Conservation (phyloP, 371 early-diverging fungal species). For the Apophysomyces sp. region DNA sequence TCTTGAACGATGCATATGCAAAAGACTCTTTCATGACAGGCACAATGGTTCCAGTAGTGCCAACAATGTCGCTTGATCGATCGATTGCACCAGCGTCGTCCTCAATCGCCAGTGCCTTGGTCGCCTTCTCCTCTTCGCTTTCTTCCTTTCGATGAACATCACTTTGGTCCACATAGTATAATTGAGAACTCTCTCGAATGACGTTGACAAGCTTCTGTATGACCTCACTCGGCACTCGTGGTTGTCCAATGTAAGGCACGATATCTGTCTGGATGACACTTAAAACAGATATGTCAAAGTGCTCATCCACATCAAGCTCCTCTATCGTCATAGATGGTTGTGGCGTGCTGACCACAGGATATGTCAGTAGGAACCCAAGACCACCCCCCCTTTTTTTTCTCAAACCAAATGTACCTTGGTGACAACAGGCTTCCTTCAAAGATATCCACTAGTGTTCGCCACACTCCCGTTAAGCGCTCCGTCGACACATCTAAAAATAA, state of each 20-base stretch:
- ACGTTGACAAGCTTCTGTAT: conserved; percentile 59
- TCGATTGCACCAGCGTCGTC: conserved; percentile 9
- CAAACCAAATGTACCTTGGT: conserved; percentile 50
- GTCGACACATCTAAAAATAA: conserved; percentile 49
- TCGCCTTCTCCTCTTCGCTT: conserved; percentile 8
- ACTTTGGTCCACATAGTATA: conserved; percentile 47
- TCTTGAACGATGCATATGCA: conserved; percentile 66
- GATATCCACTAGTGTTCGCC: conserved; percentile 66
- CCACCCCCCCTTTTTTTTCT: no score
- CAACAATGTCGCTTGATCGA: conserved; percentile 38
- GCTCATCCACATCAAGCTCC: conserved; percentile 73
- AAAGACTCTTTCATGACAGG: conserved; percentile 72
- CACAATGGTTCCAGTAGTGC: conserved; percentile 59
- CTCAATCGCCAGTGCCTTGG: conserved; percentile 11
- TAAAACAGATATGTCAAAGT: conserved; percentile 76
- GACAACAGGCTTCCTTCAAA: conserved; percentile 74
- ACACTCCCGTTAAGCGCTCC: conserved; percentile 63
- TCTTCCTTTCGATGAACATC: conserved; percentile 12
- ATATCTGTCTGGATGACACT: conserved; percentile 67
- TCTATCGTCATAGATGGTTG: conserved; percentile 62
- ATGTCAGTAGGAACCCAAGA: no score
- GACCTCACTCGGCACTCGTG: conserved; percentile 61
- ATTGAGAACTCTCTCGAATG: conserved; percentile 53
- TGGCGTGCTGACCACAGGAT: conserved; percentile 57
- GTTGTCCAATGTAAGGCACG: conserved; percentile 65